Evolutionary conservation across 495 filamentous ascomycete genomes (phyloP), one percentile per base, ranked within the genome.

Genomic region (Trichoderma orchidacearum): DNA sequence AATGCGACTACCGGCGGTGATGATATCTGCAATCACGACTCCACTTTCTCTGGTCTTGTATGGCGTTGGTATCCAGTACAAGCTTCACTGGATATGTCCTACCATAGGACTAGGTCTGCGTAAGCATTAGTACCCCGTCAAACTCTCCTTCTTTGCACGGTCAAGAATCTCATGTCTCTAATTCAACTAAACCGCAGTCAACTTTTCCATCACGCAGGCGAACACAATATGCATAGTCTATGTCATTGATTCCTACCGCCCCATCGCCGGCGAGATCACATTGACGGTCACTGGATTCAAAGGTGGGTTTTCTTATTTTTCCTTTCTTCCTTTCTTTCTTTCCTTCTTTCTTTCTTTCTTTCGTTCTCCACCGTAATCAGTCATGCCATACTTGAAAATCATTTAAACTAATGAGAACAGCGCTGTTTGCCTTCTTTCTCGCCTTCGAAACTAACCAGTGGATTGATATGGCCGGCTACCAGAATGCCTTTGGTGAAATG

Each of bases 371-470:
- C n/a, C n/a, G n/a, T n/a, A n/a, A n/a, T n/a, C n/a, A n/a, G n/a
- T n/a, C n/a, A n/a, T n/a, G n/a, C n/a, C n/a, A n/a, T n/a, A n/a
- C n/a, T n/a, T n/a, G n/a, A n/a, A n/a, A n/a, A n/a, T n/a, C n/a
- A n/a, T n/a, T n/a, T n/a, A n/a, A 11, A 35, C 30, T 21, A 25
- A 54, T 18, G 36, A 21, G 3, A 18, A 27, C 50, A 73, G 71
- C 72, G 25, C 63, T 75, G 11, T 80, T 80, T 61, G 78, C 77
- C n/a, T 81, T 81, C 60, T 68, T 80, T 9, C 67, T 82, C 25
- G 78, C 76, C 1, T 81, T 81, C 53, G 81, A 80, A 63, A 81
- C 77, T 11, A 82, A 80, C 54, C 75, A 74, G 0, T 80, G 78
- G 79, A 72, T 78, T n/a, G 64, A 68, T n/a, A 54, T 70, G 55